Evolutionary conservation across 768 basidiomycete species (phyloP).

Genomic region (Nevesoporus exiguus): DNA sequence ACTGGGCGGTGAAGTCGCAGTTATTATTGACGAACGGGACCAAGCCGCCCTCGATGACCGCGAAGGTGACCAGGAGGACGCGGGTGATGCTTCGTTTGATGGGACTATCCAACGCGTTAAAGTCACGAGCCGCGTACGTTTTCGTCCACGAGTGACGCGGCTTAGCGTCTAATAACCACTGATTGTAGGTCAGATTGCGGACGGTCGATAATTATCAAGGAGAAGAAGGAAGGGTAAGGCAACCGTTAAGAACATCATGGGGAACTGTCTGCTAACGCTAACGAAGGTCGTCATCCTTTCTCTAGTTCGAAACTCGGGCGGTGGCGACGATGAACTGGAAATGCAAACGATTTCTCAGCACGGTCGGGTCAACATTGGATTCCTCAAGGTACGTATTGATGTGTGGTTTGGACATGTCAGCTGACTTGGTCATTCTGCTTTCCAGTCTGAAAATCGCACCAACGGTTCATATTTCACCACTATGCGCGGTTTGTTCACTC

Average conservation of each 20-base stretch:
- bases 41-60: conserved; percentile 54
- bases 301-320: conserved; percentile 67
- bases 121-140: conserved; percentile 47
- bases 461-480: conserved; percentile 38
- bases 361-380: conserved; percentile 53
- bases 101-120: conserved; percentile 42
- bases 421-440: background rate
- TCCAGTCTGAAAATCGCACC: conserved; percentile 52
- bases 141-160: background rate
- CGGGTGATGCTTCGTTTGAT: conserved; percentile 15
- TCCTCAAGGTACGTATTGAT: conserved; percentile 54
- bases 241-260: background rate
- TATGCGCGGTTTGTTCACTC: background rate
- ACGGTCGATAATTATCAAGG: conserved; percentile 82
- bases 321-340: conserved; percentile 35
- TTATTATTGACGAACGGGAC: conserved; percentile 69
- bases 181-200: conserved; percentile 55
- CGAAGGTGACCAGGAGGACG: conserved; percentile 41
- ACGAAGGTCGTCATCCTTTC: conserved; percentile 66
- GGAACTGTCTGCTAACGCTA: background rate
- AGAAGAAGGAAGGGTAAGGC: conserved; percentile 57
- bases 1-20: conserved; percentile 46
- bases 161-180: background rate
- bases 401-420: background rate
- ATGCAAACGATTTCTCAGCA: conserved; percentile 9